Evolutionary conservation across 306 rosid species (phyloP).

Genomic region (Biancaea sappan): DNA sequence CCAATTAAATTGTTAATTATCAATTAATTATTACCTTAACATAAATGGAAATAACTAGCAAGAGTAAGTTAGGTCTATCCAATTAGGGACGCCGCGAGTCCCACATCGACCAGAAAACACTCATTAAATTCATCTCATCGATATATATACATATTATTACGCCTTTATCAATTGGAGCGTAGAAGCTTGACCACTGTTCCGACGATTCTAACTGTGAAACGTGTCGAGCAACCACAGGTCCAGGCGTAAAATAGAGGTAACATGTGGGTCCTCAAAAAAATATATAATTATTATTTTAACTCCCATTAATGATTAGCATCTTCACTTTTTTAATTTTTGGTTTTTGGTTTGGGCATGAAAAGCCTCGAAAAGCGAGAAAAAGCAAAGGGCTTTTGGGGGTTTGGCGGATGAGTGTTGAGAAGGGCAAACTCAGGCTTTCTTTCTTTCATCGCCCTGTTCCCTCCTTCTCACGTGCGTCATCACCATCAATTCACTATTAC

Average conservation of each 20-base stretch:
- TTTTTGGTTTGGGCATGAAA: not conserved
- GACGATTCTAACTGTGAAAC: not conserved
- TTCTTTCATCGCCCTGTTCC: conserved; percentile 50
- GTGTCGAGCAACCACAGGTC: conserved; percentile 9
- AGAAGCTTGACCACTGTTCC: conserved; percentile 2
- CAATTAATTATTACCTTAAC: not conserved
- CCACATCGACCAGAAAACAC: not conserved
- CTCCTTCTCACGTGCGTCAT: conserved; percentile 79
- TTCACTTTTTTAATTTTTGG: not conserved
- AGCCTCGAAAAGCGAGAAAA: conserved; percentile 48
- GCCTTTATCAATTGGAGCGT: conserved; percentile 13
- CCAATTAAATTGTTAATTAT: too few species aligned
- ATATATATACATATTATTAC: not conserved
- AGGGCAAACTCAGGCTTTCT: conserved; percentile 57
- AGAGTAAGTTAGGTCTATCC: not conserved
- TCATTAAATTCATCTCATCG: not conserved
- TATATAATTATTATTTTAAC: conserved; percentile 18
- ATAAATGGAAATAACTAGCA: not conserved
- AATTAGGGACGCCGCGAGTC: not conserved
- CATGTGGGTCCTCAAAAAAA: conserved; percentile 8
- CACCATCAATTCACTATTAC: conserved; percentile 9
- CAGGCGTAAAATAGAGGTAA: not conserved
- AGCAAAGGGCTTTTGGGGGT: conserved; percentile 40
- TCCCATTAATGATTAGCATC: conserved; percentile 1
- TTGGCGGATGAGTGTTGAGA: conserved; percentile 55